Base-by-base conservation (phyloP, 2,329 filamentous ascomycete species). In the Shiraia bambusicola region DNA sequence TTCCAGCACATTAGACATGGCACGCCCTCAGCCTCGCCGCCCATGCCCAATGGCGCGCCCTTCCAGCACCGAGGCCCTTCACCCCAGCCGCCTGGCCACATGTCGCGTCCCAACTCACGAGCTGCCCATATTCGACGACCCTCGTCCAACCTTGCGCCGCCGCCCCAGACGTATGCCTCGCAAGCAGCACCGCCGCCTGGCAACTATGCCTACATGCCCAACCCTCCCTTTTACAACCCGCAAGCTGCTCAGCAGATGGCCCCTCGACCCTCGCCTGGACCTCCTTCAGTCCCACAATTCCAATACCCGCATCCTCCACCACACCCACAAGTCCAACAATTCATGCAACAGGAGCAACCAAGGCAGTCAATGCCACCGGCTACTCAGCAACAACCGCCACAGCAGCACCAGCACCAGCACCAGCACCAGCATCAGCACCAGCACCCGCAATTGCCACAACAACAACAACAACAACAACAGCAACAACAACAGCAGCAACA, bases 1-100 rank as follows among this genome's bases (percentile, higher is more conserved):
- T 94, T 90, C 63, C 81, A 88, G 52, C 88, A 92, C 58, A 84
- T 95, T 52, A 80, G 88, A 63, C 86, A 93, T 58, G 80, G 84
- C 41, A 90, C 88, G 14, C 87, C 89, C 9, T 94, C 89, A 16
- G 87, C 85, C 24, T 96, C 92, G 16, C 92, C 92, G 43, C 92
- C 92, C 3, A 88, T 96, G 53, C 80, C 81, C 37, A 94, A 90
- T 61, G 63, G 61, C 78, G 79, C 85, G 50, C 79, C 81, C 16
- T 89, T 85, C 57, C 81, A 82, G 50, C 79, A 81, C 44, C 82
- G 90, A 50, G 84, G 86, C 40, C 84, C 87, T 47, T 95, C 91
- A 6, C 91, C 91, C 12, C 87, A 95, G 61, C 19, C 19, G 19
- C 87, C 88, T 4, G 81, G 83, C 56, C 56, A 60, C 34, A 79